These are phyloP conservation scores for Suillus plorans DNA, from an alignment of 768 basidiomycete species.

Conservation along the genomic window DNA sequence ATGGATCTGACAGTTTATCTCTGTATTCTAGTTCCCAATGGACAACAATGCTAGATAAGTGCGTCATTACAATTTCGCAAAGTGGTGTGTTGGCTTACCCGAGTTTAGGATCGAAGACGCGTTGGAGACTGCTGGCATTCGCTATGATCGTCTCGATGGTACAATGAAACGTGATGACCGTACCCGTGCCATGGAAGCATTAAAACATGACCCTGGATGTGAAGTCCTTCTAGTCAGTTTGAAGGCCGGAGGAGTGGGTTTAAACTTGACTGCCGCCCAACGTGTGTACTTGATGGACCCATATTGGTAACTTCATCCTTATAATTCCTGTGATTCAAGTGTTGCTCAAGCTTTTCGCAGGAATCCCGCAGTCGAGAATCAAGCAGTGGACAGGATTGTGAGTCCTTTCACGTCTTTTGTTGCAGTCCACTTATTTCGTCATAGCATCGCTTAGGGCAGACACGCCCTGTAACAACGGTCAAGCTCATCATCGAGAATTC, in stretches of 20 bases:
- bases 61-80: slow-evolving; percentile 10
- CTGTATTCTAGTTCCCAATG: slow-evolving; percentile 73
- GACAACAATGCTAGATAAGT: slow-evolving; percentile 94
- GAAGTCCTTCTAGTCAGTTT: slow-evolving; percentile 96
- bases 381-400: slow-evolving; percentile 96
- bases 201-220: slow-evolving; percentile 86
- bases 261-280: slow-evolving; percentile 93
- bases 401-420: slow-evolving; percentile 30
- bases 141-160: slow-evolving; percentile 91
- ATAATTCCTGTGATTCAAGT: slow-evolving; percentile 3
- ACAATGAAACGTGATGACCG: slow-evolving; percentile 98
- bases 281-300: slow-evolving; percentile 96
- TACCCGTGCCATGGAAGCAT: slow-evolving; percentile 85
- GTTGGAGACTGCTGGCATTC: slow-evolving; percentile 76
- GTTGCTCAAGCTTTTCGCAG: slow-evolving; percentile 36
- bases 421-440: slow-evolving; percentile 2
- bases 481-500: slow-evolving; percentile 94
- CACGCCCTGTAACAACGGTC: slow-evolving; percentile 84
- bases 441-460: slow-evolving; percentile 95
- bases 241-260: slow-evolving; percentile 94
- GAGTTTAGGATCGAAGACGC: slow-evolving; percentile 82
- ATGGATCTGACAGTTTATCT: slow-evolving; percentile 13
- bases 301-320: slow-evolving; percentile 64
- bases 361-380: slow-evolving; percentile 97
- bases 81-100: slow-evolving; percentile 5